A percentile compares a stretch with the other conserved stretches of the same genome.
These are phyloP conservation scores for Begonia masoniana DNA, from an alignment of 306 rosid species.

Conservation along the genomic window DNA sequence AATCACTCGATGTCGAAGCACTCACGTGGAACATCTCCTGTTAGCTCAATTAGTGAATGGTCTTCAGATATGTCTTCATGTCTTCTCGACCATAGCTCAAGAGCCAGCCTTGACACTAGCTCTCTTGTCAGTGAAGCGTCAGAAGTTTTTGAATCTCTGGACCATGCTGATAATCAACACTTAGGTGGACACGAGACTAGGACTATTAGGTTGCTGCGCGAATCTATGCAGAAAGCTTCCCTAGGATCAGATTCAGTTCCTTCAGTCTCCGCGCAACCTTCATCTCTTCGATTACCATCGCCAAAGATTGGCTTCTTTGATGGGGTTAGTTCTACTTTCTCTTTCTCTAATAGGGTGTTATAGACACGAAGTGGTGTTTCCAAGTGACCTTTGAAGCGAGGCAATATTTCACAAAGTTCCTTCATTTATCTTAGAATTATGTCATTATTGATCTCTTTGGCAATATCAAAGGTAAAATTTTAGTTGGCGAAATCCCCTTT, in stretches of 20 bases:
- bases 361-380: neutral
- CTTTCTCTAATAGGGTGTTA: neutral
- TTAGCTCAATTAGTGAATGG: constrained; percentile 84
- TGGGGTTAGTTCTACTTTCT: neutral
- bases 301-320: constrained; percentile 16
- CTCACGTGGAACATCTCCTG: constrained; percentile 58
- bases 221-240: constrained; percentile 16
- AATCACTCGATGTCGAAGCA: constrained; percentile 31
- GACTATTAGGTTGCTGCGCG: constrained; percentile 17
- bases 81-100: constrained; percentile 43
- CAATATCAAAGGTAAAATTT: neutral
- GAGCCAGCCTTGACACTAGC: constrained; percentile 45
- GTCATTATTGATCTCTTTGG: neutral
- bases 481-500: neutral
- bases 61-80: constrained; percentile 67
- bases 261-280: constrained; percentile 11
- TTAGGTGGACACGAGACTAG: constrained; percentile 19
- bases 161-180: constrained; percentile 4
- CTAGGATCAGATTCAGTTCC: constrained; percentile 24
- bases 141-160: constrained; percentile 23
- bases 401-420: neutral
- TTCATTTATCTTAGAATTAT: neutral
- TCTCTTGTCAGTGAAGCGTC: constrained; percentile 27
- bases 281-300: constrained; percentile 27
- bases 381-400: neutral